Evolutionary conservation across 192 early-diverging fungal species (phyloP).

Genomic region (Backusella macrospora): DNA sequence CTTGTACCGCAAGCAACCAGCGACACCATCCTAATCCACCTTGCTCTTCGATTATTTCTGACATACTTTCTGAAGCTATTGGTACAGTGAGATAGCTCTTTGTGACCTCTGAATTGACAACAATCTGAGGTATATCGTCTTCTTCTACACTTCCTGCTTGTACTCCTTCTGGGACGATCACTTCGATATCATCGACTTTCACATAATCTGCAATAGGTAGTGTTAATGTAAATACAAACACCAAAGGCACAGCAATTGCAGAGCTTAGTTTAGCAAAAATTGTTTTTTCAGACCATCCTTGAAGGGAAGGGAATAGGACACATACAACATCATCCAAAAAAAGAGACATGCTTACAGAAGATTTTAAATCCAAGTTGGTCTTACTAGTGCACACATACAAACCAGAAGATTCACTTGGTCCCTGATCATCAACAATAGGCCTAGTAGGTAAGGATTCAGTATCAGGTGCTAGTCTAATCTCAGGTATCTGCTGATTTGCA

Average conservation of each 20-base stretch:
- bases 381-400: neutral
- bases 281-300: constrained; percentile 54
- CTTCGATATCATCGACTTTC: constrained; percentile 32
- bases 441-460: constrained; percentile 14
- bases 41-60: constrained; percentile 13
- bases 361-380: neutral
- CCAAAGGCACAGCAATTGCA: constrained; percentile 53
- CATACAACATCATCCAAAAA: constrained; percentile 30
- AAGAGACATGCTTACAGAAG: neutral
- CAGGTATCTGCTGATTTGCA: constrained; percentile 25
- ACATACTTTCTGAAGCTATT: neutral
- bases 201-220: constrained; percentile 61
- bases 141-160: neutral
- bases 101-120: neutral
- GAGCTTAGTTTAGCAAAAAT: constrained; percentile 47
- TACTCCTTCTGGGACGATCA: neutral
- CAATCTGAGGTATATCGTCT: constrained; percentile 2
- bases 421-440: neutral
- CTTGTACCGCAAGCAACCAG: constrained; percentile 57
- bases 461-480: constrained; percentile 29
- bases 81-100: constrained; percentile 12
- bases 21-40: constrained; percentile 51
- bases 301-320: constrained; percentile 60
- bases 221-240: constrained; percentile 57
- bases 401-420: neutral